phyloP scores from a whole-genome alignment of 2,329 filamentous ascomycete species.

The Cladobotryum mycophilum region DNA sequence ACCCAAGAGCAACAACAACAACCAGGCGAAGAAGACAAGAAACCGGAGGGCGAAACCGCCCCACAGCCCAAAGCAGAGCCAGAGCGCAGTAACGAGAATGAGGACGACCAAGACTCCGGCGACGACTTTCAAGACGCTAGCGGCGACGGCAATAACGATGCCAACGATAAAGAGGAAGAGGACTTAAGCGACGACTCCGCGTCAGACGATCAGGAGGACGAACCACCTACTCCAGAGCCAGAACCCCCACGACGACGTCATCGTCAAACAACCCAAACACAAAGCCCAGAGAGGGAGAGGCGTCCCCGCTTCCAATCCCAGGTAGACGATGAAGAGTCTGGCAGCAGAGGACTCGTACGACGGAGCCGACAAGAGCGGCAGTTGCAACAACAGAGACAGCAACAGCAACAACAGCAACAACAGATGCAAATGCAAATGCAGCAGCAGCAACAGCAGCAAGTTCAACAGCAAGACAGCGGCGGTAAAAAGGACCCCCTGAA shows the following conservation, averaged over 20 bases:
- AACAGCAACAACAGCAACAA: constrained; percentile 23
- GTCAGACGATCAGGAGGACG: background rate
- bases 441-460: constrained; percentile 18
- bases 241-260: background rate
- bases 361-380: background rate
- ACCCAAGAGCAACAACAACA: background rate
- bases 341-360: background rate
- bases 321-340: background rate
- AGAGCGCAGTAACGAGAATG: background rate
- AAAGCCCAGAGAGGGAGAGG: background rate
- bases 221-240: background rate
- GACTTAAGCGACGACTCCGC: background rate
- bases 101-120: background rate
- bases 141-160: background rate
- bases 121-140: background rate
- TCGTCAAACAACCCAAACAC: background rate
- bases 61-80: background rate
- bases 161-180: background rate
- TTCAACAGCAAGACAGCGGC: constrained; percentile 18
- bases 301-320: background rate
- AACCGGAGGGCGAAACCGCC: background rate
- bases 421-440: constrained; percentile 8
- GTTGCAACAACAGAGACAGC: constrained; percentile 11
- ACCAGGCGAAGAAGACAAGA: background rate
- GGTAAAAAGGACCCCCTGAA: constrained; percentile 47